These are phyloP conservation scores for Clarireedia homoeocarpa DNA, from an alignment of 2,329 filamentous ascomycete species.

Conservation along the genomic window DNA sequence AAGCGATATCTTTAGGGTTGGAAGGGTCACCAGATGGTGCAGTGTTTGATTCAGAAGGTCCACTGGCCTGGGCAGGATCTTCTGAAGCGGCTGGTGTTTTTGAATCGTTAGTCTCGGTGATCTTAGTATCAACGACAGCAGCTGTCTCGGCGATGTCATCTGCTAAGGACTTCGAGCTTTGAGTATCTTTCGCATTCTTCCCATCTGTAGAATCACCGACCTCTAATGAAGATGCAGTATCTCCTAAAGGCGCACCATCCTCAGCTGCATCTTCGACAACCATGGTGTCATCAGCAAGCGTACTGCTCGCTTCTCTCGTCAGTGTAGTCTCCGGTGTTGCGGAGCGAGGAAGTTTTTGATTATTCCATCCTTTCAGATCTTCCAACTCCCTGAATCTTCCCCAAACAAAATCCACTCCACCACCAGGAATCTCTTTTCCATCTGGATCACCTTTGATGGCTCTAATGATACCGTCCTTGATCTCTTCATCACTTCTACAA, in stretches of 20 bases:
- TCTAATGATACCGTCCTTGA: slow-evolving; percentile 45
- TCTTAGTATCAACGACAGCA: not conserved
- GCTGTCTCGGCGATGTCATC: not conserved
- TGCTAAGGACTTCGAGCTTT: not conserved
- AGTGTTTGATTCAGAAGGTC: not conserved
- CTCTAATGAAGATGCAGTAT: not conserved
- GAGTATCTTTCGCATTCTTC: not conserved
- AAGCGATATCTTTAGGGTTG: not conserved
- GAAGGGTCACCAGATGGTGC: not conserved
- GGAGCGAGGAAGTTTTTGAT: slow-evolving; percentile 33
- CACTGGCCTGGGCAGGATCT: not conserved
- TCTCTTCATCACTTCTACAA: slow-evolving; percentile 53
- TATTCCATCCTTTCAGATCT: slow-evolving; percentile 59
- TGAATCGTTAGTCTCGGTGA: not conserved
- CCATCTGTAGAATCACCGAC: not conserved
- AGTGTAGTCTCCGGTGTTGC: not conserved
- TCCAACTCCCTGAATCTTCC: slow-evolving; percentile 59
- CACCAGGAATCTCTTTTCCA: slow-evolving; percentile 47
- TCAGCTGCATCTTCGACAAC: too few species aligned
- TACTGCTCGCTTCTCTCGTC: not conserved
- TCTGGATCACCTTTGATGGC: slow-evolving; percentile 51
- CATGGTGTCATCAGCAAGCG: too few species aligned
- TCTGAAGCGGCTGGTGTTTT: not conserved
- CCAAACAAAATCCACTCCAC: slow-evolving; percentile 60
- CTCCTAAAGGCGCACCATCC: not conserved